Evolutionary conservation across 768 basidiomycete species (phyloP).

Genomic region (Boletales sp.): DNA sequence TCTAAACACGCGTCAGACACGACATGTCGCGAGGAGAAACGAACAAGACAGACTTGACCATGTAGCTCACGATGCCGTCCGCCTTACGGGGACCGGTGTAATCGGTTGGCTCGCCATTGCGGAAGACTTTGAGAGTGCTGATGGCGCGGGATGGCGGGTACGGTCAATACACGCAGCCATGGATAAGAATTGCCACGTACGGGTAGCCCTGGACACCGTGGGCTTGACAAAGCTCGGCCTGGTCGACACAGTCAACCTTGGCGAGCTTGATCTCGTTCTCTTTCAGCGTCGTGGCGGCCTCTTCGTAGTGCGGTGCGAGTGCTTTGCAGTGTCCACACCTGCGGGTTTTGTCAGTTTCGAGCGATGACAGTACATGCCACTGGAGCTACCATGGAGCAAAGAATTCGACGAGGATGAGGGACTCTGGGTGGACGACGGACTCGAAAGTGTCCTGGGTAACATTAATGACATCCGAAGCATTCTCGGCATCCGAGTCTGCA

Average conservation of each 20-base stretch:
- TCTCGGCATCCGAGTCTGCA: conserved; percentile 41
- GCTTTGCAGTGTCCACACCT: conserved; percentile 98
- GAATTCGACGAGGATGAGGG: conserved; percentile 90
- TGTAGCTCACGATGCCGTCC: conserved; percentile 94
- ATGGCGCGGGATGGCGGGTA: background rate
- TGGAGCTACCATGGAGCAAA: conserved; percentile 74
- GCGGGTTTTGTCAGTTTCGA: background rate
- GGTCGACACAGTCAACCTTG: conserved; percentile 95
- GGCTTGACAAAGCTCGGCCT: conserved; percentile 85
- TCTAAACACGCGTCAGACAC: conserved; percentile 34
- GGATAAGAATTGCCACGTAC: conserved; percentile 43
- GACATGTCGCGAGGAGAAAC: background rate
- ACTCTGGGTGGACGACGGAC: conserved; percentile 56
- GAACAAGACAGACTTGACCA: conserved; percentile 73
- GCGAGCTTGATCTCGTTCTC: conserved; percentile 86
- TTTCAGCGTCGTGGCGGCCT: conserved; percentile 91
- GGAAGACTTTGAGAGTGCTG: conserved; percentile 87
- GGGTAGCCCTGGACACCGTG: conserved; percentile 94
- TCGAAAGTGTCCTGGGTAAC: conserved; percentile 71
- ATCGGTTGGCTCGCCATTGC: conserved; percentile 72
- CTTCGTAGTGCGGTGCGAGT: conserved; percentile 89
- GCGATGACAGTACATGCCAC: background rate
- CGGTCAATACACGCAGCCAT: background rate
- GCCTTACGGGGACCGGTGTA: conserved; percentile 90
- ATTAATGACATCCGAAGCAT: conserved; percentile 72